Evolutionary conservation across 805 yeast species (phyloP).

Genomic region (Pichia insulana): DNA sequence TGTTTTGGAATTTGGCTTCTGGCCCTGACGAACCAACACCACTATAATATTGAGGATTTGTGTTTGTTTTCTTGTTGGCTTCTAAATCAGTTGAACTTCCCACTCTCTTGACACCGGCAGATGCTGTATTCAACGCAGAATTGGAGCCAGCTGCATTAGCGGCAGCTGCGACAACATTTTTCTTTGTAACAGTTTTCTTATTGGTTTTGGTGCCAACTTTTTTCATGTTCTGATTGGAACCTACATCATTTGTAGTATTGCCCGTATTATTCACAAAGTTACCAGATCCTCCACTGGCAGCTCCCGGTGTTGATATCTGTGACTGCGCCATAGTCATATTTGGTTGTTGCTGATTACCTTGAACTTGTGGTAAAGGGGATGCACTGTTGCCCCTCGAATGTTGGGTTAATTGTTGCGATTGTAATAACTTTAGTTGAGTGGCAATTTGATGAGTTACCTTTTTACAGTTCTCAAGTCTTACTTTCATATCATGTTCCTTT

Average conservation of each 20-base stretch:
- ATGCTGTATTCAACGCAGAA: neutral
- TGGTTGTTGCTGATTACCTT: slow-evolving; percentile 13
- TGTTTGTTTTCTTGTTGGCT: neutral
- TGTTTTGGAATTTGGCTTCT: slow-evolving; percentile 45
- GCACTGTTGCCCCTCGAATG: slow-evolving; percentile 1
- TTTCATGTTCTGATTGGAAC: neutral
- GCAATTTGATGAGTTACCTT: slow-evolving; percentile 35
- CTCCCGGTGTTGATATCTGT: neutral
- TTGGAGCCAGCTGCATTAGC: neutral
- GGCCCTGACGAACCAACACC: neutral
- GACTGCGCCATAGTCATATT: slow-evolving; percentile 5
- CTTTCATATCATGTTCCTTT: slow-evolving; percentile 40
- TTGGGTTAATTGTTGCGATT: slow-evolving; percentile 13
- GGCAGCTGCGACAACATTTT: slow-evolving; percentile 18
- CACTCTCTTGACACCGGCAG: slow-evolving; percentile 4
- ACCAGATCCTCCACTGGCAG: neutral
- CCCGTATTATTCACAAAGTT: neutral
- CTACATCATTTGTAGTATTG: neutral
- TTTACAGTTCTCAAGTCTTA: slow-evolving; percentile 41
- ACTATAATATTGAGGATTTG: neutral
- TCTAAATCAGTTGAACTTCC: slow-evolving; percentile 5
- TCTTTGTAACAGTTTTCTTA: slow-evolving; percentile 12
- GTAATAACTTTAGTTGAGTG: slow-evolving; percentile 28
- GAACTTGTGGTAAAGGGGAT: slow-evolving; percentile 12
- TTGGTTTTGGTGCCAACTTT: slow-evolving; percentile 10